These are phyloP conservation scores for Colletotrichum filicis DNA, from an alignment of 2,329 filamentous ascomycete genomes.

Conservation along the genomic window DNA sequence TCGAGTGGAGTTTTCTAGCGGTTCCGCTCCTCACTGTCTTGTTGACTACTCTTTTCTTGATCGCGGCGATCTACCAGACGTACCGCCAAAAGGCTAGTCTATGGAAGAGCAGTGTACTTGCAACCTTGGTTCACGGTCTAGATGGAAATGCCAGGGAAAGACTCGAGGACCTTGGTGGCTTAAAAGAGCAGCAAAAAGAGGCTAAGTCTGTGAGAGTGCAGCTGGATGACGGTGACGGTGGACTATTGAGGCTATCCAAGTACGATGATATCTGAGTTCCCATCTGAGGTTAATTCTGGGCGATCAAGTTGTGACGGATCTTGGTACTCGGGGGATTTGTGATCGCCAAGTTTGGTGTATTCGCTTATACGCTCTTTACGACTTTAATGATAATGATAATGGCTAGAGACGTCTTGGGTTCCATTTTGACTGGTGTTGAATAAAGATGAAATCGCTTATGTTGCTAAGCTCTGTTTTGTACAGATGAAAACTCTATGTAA, in stretches of 20 bases:
- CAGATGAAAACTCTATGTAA: neutral
- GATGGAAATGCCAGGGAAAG: slow-evolving; percentile 41
- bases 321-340: too few species aligned
- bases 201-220: slow-evolving; percentile 41
- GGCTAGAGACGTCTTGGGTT: neutral
- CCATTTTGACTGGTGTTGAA: neutral
- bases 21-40: slow-evolving; percentile 45
- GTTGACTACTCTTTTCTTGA: slow-evolving; percentile 44
- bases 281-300: too few species aligned
- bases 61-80: slow-evolving; percentile 40
- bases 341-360: neutral
- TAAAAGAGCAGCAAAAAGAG: slow-evolving; percentile 40
- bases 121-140: slow-evolving; percentile 48
- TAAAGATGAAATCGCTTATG: neutral
- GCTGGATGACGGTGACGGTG: slow-evolving; percentile 39
- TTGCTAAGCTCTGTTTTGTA: neutral
- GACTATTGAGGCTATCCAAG: slow-evolving; percentile 23
- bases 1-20: slow-evolving; percentile 49
- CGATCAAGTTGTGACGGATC: neutral
- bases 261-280: slow-evolving; percentile 14
- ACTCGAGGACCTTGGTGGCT: slow-evolving; percentile 36
- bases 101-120: slow-evolving; percentile 50
- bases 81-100: slow-evolving; percentile 39
- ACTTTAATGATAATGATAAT: neutral
- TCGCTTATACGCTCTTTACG: neutral